These are phyloP conservation scores for Thalassia testudinum DNA, from an alignment of 116 monocot genomes.

Conservation along the genomic window DNA sequence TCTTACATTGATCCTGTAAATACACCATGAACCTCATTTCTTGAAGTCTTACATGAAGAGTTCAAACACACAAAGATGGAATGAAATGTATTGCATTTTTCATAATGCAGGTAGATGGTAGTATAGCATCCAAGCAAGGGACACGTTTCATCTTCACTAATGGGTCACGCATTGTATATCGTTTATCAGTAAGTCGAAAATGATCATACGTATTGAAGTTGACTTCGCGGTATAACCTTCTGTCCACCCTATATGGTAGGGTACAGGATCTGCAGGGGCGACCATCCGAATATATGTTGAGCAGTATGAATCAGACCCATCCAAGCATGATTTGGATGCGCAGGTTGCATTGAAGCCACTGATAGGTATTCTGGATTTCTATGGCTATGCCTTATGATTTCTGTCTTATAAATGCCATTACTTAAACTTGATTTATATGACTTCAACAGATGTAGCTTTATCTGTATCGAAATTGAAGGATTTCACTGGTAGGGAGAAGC, in stretches of 20 bases:
- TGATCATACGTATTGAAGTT: too few species aligned
- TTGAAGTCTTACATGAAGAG: too few species aligned
- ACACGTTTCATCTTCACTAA: conserved; percentile 82
- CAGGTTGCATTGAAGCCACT: conserved; percentile 75
- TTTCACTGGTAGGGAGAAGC: conserved; percentile 84
- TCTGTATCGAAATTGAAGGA: conserved; percentile 81
- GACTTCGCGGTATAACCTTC: too few species aligned
- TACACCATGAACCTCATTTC: neutral
- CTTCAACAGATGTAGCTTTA: conserved; percentile 53
- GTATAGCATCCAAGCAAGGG: conserved; percentile 79
- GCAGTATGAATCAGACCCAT: conserved; percentile 70
- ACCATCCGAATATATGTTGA: conserved; percentile 81
- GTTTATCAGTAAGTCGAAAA: conserved; percentile 47
- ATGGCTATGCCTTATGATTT: neutral
- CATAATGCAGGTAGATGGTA: conserved; percentile 65
- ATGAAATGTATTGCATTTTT: too few species aligned
- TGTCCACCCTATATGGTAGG: conserved; percentile 20
- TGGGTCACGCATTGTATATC: conserved; percentile 88
- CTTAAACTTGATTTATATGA: neutral
- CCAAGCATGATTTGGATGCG: conserved; percentile 73
- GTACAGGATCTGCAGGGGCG: conserved; percentile 92
- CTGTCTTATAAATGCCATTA: neutral
- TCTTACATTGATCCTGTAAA: conserved; percentile 81
- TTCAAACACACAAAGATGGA: too few species aligned
- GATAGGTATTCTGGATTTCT: conserved; percentile 41